phyloP scores from a whole-genome alignment of 345 rosid genomes.

The Salix caprea region DNA sequence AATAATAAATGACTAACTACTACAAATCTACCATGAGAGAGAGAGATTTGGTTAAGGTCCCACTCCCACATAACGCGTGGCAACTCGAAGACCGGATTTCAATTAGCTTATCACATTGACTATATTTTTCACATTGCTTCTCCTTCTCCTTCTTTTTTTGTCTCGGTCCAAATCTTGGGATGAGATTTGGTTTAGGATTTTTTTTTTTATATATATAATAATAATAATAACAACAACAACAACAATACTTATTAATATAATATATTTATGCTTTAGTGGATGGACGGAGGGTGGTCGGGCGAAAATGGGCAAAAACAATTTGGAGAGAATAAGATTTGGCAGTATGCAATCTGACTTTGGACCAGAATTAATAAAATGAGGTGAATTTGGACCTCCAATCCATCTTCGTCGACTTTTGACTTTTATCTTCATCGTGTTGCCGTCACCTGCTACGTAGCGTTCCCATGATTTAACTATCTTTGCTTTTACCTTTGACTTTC shows the following conservation, averaged over 20 bases:
- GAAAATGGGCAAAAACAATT: too few relatives aligned
- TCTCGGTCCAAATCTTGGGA: too few relatives aligned
- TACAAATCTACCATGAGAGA: background rate
- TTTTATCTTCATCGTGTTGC: background rate
- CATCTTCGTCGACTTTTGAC: background rate
- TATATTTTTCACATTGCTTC: background rate
- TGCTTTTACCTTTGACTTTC: too few relatives aligned
- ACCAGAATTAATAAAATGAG: background rate
- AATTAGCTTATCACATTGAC: background rate
- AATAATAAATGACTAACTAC: background rate
- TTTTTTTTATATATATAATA: too few relatives aligned
- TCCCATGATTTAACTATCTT: too few relatives aligned
- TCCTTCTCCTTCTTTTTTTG: background rate
- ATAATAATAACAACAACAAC: too few relatives aligned
- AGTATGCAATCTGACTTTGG: background rate
- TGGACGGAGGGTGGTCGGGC: too few relatives aligned
- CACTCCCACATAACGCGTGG: slow-evolving; percentile 9
- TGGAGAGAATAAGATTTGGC: background rate
- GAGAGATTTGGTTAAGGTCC: background rate
- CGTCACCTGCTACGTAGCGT: too few relatives aligned
- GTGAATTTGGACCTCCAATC: background rate
- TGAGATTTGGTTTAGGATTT: too few relatives aligned
- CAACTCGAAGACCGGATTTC: background rate
- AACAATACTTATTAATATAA: too few relatives aligned
- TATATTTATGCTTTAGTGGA: too few relatives aligned